Percentiles rank a stretch among this genome's conserved stretches.
Conservation (phyloP, 2,329 filamentous ascomycete species). For the Penicillium sp. region DNA sequence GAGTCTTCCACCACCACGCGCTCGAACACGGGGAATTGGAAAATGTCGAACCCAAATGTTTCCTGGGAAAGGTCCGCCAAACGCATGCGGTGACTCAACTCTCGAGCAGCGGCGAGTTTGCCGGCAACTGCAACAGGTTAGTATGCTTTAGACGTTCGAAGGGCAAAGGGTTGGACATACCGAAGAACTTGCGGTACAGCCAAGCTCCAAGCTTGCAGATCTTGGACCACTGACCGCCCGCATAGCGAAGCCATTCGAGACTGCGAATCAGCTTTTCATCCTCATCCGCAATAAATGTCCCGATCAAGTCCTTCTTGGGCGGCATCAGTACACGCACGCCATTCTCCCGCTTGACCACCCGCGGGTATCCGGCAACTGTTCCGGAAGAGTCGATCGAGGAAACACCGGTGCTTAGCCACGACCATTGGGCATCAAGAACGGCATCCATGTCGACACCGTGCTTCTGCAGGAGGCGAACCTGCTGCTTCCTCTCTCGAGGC, state of each 20-base stretch:
- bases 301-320: constrained; percentile 68
- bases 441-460: constrained; percentile 67
- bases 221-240: constrained; percentile 66
- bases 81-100: constrained; percentile 50
- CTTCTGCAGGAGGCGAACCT: constrained; percentile 70
- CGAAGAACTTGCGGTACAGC: constrained; percentile 77
- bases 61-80: constrained; percentile 46
- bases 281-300: constrained; percentile 54
- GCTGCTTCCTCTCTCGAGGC: constrained; percentile 58
- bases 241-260: constrained; percentile 77
- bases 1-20: constrained; percentile 21
- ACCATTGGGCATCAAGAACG: constrained; percentile 67
- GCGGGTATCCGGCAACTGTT: constrained; percentile 30
- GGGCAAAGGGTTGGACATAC: constrained; percentile 53
- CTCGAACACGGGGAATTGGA: constrained; percentile 25
- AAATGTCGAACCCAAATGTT: constrained; percentile 38
- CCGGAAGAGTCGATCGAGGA: constrained; percentile 32
- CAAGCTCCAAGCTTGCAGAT: constrained; percentile 65
- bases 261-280: constrained; percentile 73
- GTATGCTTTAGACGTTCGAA: constrained; percentile 7
- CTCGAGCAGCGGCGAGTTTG: constrained; percentile 52
- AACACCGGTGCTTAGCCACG: constrained; percentile 38
- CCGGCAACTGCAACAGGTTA: constrained; percentile 30
- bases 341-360: constrained; percentile 50
- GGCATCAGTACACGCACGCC: constrained; percentile 53